phyloP scores from a whole-genome alignment of 1,284 basidiomycete species.

The Somion occarium region DNA sequence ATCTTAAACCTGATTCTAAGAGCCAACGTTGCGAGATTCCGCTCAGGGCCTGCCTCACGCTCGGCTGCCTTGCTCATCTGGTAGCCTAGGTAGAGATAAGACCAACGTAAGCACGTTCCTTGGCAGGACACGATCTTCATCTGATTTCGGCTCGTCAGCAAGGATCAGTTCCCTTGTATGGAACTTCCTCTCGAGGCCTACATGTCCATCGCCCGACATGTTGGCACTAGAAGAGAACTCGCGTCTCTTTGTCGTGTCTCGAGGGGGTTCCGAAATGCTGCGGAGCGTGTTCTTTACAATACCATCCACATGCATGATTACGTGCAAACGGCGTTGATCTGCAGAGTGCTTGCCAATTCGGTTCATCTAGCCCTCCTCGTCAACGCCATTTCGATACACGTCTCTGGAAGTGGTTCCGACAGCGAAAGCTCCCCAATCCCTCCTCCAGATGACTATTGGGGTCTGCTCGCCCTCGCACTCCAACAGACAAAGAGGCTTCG shows the following conservation, averaged over 20 bases:
- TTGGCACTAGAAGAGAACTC: slow-evolving; percentile 47
- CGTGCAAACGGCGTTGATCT: slow-evolving; percentile 35
- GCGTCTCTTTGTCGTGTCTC: slow-evolving; percentile 52
- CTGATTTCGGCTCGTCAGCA: too few relatives aligned
- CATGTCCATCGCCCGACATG: slow-evolving; percentile 47
- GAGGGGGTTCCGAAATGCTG: slow-evolving; percentile 45
- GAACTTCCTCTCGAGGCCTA: slow-evolving; percentile 53
- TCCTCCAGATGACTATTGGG: slow-evolving; percentile 44
- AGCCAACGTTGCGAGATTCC: too few relatives aligned
- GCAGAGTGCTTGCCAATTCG: slow-evolving; percentile 39
- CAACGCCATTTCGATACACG: slow-evolving; percentile 46
- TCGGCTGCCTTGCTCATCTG: too few relatives aligned
- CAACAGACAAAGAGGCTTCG: slow-evolving; percentile 38
- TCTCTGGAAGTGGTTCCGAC: slow-evolving; percentile 20
- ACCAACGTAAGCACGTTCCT: too few relatives aligned
- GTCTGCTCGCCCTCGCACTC: slow-evolving; percentile 42
- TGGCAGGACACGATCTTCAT: too few relatives aligned
- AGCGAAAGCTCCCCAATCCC: slow-evolving; percentile 10
- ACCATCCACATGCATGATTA: slow-evolving; percentile 43
- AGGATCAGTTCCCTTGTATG: too few relatives aligned
- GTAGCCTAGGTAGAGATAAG: too few relatives aligned
- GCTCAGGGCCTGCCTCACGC: too few relatives aligned
- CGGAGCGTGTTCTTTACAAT: slow-evolving; percentile 56
- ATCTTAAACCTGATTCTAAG: too few relatives aligned
- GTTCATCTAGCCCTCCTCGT: slow-evolving; percentile 46